Evolutionary conservation across 78 protist genomes (phyloP), one percentile per base, ranked within the genome.

Genomic region (Emiliania huxleyi): DNA sequence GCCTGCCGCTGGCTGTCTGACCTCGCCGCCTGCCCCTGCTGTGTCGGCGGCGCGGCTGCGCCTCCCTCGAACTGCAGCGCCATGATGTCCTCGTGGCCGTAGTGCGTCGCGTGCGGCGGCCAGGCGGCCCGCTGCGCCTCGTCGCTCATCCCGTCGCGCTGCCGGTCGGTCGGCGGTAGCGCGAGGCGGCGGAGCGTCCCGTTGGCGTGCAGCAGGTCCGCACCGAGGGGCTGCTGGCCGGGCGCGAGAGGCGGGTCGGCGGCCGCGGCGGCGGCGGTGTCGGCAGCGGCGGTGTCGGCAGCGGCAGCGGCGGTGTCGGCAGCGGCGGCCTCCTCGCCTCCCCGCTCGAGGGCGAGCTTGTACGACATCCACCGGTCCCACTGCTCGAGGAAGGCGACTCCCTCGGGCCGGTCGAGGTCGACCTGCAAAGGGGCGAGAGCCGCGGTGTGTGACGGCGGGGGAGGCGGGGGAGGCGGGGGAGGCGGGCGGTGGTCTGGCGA

Each of bases 1-100:
- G 23, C 55, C 23, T 4, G 4, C 23, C 23, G 55, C 11, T 48
- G 55, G 55, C 55, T 48, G 55, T 48, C 55, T 48, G 55, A 4
- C 23, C 55, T 48, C 55, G 55, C 55, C 55, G 55, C 55, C 23
- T 4, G 23, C 11, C 23, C 55, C 55, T 11, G 4, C 23, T 11
- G 55, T 11, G 55, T 11, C 23, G 23, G 11, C 55, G 55, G 23
- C 55, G 55, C 55, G 55, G 23, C 55, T 11, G 55, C 55, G 4
- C 23, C 55, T 11, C 1, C 35, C 6, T 37, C 35, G 85, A 77
- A 77, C 29, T 77, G 85, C n/a, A 15, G 11, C 33, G 44, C 85
- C 85, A 77, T 77, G 19, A 77, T 2, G 85, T 77, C 85, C 85
- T 77, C 48, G 55, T 44, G 46, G 21, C 87, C 87, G 87, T 42